A percentile compares a stretch with the other conserved stretches of the same genome.
These are phyloP conservation scores for Cercis canadensis DNA, from an alignment of 306 rosid genomes.

Conservation along the genomic window DNA sequence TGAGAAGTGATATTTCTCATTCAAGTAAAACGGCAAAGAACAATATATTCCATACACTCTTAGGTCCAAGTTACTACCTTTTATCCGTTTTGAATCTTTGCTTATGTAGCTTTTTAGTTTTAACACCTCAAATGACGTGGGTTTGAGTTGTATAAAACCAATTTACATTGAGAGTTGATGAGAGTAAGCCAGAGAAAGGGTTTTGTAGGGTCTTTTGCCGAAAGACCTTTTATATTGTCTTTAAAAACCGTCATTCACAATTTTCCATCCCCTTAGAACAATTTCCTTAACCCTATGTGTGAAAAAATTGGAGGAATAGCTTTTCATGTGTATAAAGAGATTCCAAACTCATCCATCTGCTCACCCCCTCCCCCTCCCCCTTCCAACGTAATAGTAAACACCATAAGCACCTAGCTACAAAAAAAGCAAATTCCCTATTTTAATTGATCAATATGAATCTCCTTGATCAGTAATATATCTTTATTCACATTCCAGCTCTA, in stretches of 20 bases:
- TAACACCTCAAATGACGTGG: conserved; percentile 53
- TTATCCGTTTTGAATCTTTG: background rate
- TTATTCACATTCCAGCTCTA: conserved; percentile 33
- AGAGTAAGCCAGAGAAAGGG: conserved; percentile 36
- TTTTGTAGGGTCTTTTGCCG: conserved; percentile 56
- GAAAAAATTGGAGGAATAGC: conserved; percentile 43
- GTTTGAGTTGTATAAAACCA: conserved; percentile 57
- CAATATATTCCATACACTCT: background rate
- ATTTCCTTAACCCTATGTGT: conserved; percentile 41
- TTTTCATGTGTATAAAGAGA: conserved; percentile 68
- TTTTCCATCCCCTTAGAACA: conserved; percentile 43
- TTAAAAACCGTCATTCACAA: conserved; percentile 41
- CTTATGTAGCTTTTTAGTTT: conserved; percentile 49
- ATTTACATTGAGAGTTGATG: conserved; percentile 28
- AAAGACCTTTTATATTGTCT: conserved; percentile 65
- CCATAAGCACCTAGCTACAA: too few relatives aligned
- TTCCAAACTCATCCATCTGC: conserved; percentile 73
- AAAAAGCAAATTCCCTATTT: conserved; percentile 39
- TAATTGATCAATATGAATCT: conserved; percentile 1
- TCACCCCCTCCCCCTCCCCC: too few relatives aligned
- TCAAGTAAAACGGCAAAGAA: conserved; percentile 37
- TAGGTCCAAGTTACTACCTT: background rate
- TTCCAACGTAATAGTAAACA: too few relatives aligned
- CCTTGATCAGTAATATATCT: conserved; percentile 2
- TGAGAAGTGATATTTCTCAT: conserved; percentile 37